Evolutionary conservation across 2,329 filamentous ascomycete genomes (phyloP), one percentile per base, ranked within the genome.

Genomic region (Sarocladiaceae sp.): DNA sequence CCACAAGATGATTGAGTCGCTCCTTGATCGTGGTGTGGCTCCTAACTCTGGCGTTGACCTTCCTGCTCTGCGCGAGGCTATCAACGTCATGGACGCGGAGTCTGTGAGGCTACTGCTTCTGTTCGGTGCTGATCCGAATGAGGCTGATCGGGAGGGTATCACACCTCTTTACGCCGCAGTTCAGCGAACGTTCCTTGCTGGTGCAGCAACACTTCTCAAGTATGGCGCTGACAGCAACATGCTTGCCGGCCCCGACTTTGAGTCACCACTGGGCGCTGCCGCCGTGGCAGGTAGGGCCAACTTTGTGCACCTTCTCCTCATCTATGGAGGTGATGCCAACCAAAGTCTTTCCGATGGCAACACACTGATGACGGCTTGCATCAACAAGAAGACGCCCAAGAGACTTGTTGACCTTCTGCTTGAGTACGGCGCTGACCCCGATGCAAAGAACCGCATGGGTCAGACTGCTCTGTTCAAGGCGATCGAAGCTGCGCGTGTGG

Each of bases 401-500:
- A 72, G 71, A 52, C 67, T 86, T 28, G 70, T 84, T 18, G 80
- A 85, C 49, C 66, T 84, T 25, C 69, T 87, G 55, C 73, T 88
- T 3, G 74, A 76, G 8, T 82, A 83, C 56, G 83, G 80, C 5
- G 75, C 77, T 1, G 73, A 84, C 55, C 71, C 80, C 20, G 79
- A 87, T 58, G 65, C 61, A 35, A 78, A 88, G 72, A 83, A 79
- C 62, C 69, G 70, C 20, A 76, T 82, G 54, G 85, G 84, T 25
- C 80, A 82, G 57, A 84, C 82, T 1, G 76, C 84, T 0, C 71
- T 88, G 2, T 85, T 85, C 62, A 76, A 80, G 56, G 81, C 83
- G 4, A 82, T 87, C 50, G 72, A 75, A 47, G 70, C 71, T 17
- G 75, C 74, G 11, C 75, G 84, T 5, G 66, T 76, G 47, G 82